A percentile compares a stretch with the other conserved stretches of the same genome.
Conservation (phyloP, 2,329 filamentous ascomycete species). For the Ilyonectria destructans region DNA sequence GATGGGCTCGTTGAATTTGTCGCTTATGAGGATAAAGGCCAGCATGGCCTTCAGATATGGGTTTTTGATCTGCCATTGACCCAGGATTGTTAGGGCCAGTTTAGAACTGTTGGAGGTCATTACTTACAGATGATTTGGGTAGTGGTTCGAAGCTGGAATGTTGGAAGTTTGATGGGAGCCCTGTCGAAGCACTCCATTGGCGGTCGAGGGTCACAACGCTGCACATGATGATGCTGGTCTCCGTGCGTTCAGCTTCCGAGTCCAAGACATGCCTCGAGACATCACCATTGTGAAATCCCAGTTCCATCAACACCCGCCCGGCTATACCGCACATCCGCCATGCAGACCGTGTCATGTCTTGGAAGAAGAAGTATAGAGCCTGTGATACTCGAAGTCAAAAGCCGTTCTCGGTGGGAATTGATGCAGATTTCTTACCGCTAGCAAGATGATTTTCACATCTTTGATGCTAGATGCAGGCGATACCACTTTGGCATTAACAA, state of each 20-base stretch:
- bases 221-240: slow-evolving; percentile 5
- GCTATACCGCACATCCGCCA: slow-evolving; percentile 50
- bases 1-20: slow-evolving; percentile 14
- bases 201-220: slow-evolving; percentile 10
- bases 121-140: slow-evolving; percentile 4
- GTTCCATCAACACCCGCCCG: slow-evolving; percentile 48
- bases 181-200: slow-evolving; percentile 17
- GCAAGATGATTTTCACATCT: not conserved
- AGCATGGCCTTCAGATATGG: slow-evolving; percentile 23
- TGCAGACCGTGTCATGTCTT: slow-evolving; percentile 43
- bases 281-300: slow-evolving; percentile 49
- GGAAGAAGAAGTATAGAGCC: slow-evolving; percentile 45
- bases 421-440: not conserved
- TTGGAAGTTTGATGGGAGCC: slow-evolving; percentile 12
- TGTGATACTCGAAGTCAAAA: not conserved
- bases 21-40: slow-evolving; percentile 8
- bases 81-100: not conserved
- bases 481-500: slow-evolving; percentile 3
- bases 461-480: slow-evolving; percentile 13
- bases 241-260: not conserved
- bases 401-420: not conserved
- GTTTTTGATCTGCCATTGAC: slow-evolving; percentile 8
- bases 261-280: slow-evolving; percentile 40
- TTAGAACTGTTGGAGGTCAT: fast-evolving
- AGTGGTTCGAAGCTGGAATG: slow-evolving; percentile 9